Evolutionary conservation across 78 protist species (phyloP).

Genomic region (Chrysochromulina parva): DNA sequence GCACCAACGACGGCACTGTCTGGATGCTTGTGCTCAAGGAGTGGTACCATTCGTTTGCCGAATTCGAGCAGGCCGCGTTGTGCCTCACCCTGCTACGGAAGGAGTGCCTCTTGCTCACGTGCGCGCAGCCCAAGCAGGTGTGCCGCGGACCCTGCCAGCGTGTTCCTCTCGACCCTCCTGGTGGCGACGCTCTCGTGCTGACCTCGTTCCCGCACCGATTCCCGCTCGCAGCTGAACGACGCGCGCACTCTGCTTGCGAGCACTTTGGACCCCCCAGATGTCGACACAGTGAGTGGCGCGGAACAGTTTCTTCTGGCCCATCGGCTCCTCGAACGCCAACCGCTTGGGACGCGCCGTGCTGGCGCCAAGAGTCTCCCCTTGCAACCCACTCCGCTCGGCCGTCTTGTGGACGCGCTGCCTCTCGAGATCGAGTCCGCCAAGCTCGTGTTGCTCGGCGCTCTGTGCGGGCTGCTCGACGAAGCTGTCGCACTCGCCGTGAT

Average conservation of each 20-base stretch:
- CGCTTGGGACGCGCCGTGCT: background rate
- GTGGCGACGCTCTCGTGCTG: too few relatives aligned
- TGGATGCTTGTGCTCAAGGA: background rate
- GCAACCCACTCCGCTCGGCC: background rate
- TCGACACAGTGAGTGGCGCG: background rate
- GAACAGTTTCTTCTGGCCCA: background rate
- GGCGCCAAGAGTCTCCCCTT: background rate
- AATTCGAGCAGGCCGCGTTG: background rate
- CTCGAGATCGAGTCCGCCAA: background rate
- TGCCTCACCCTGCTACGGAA: background rate
- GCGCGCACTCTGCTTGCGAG: background rate
- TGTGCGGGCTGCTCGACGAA: background rate
- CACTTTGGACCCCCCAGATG: background rate
- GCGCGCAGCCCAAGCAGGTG: background rate
- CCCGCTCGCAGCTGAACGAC: background rate
- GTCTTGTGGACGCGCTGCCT: background rate
- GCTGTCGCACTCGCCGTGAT: background rate
- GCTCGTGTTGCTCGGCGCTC: background rate
- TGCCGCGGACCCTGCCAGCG: too few relatives aligned
- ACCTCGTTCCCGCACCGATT: too few relatives aligned
- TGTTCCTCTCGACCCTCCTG: too few relatives aligned
- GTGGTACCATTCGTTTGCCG: background rate
- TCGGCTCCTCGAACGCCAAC: background rate
- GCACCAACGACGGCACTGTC: background rate
- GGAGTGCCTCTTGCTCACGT: background rate